Conservation (phyloP, 129 eudicot species). For the Erigeron canadensis region DNA sequence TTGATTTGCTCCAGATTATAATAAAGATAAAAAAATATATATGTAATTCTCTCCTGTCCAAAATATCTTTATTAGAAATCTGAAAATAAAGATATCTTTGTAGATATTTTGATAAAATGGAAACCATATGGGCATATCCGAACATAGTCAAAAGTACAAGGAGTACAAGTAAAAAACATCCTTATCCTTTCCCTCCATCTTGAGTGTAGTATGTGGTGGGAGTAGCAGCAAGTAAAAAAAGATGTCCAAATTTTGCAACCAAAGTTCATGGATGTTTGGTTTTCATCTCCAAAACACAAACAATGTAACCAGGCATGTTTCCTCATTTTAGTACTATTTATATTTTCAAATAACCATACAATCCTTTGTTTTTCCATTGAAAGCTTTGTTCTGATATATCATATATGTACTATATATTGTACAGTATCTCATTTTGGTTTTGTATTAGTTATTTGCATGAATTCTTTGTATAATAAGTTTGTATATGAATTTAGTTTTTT, state of each 20-base stretch:
- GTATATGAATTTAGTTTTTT: background rate
- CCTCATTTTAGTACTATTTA: background rate
- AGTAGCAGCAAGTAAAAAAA: conserved; percentile 29
- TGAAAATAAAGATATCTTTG: too few species aligned
- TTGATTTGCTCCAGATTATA: too few species aligned
- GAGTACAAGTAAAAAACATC: conserved; percentile 17
- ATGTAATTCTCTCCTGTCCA: too few species aligned
- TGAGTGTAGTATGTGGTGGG: conserved; percentile 26
- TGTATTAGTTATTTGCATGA: background rate
- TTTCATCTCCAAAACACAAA: conserved; percentile 29
- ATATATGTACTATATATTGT: background rate
- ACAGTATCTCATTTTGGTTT: background rate
- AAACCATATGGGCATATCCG: background rate
- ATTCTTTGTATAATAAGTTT: too few species aligned
- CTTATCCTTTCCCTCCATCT: conserved; percentile 32
- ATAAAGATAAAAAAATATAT: too few species aligned
- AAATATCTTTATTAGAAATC: too few species aligned
- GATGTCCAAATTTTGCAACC: conserved; percentile 38
- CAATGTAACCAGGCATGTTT: conserved; percentile 41
- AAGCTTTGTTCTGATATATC: background rate
- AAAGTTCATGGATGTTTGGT: conserved; percentile 30
- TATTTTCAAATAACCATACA: background rate
- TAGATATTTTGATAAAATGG: too few species aligned
- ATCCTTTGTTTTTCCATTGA: conserved; percentile 9
- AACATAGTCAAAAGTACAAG: conserved; percentile 8